A percentile compares a stretch with the other conserved stretches of the same genome.
phyloP scores from a whole-genome alignment of 495 filamentous ascomycete species.

The Ascodesmis nigricans region DNA sequence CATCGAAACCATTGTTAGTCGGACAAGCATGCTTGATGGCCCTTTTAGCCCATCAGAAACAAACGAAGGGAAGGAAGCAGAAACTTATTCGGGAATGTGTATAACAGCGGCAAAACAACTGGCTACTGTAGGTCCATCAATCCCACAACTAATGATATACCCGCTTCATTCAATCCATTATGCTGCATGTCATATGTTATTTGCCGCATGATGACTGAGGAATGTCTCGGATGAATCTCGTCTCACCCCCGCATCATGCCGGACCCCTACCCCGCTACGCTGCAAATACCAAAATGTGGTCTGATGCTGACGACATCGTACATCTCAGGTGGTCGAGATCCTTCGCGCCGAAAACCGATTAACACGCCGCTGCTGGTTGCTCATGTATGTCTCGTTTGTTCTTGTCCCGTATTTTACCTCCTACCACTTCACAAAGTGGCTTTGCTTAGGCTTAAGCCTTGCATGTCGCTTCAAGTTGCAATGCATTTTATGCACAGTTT shows the following conservation, averaged over 20 bases:
- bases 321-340: constrained; percentile 16
- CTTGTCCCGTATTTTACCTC: background rate
- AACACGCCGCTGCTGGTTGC: constrained; percentile 18
- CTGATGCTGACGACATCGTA: constrained; percentile 2
- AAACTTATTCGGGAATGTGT: constrained; percentile 16
- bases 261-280: too few species aligned
- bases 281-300: background rate
- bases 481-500: background rate
- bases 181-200: background rate
- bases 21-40: background rate
- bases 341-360: constrained; percentile 17
- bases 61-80: constrained; percentile 5
- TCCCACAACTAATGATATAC: constrained; percentile 1
- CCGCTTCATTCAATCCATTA: constrained; percentile 1
- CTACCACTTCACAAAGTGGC: background rate
- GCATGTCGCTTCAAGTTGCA: background rate
- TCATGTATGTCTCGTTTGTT: constrained; percentile 9
- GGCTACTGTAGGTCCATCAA: constrained; percentile 11
- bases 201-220: constrained; percentile 3
- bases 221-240: too few species aligned
- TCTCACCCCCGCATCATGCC: too few species aligned
- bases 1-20: background rate
- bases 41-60: too few species aligned
- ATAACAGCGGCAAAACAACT: constrained; percentile 19
- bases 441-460: background rate